These are phyloP conservation scores for Neospermospora avenae DNA, from an alignment of 2,329 filamentous ascomycete species.

Conservation along the genomic window DNA sequence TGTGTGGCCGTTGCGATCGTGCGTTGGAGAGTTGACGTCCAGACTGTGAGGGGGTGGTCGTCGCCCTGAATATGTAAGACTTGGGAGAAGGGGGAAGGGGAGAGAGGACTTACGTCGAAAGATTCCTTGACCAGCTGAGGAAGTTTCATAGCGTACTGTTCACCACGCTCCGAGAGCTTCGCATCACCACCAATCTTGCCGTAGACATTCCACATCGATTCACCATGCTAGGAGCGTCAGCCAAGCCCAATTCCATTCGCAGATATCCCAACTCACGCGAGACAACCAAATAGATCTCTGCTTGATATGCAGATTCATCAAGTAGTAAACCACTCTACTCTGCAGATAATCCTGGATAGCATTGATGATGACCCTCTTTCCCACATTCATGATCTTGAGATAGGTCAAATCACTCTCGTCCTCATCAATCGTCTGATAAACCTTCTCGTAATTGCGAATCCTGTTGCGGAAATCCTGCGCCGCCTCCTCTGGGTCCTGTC, in stretches of 20 bases:
- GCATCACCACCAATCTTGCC: slow-evolving; percentile 94
- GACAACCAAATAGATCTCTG: slow-evolving; percentile 96
- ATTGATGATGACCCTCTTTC: slow-evolving; percentile 96
- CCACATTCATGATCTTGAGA: slow-evolving; percentile 95
- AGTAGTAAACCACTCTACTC: slow-evolving; percentile 93
- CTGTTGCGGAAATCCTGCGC: slow-evolving; percentile 90
- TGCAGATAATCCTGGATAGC: slow-evolving; percentile 95
- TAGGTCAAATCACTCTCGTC: slow-evolving; percentile 89
- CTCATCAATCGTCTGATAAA: slow-evolving; percentile 89
- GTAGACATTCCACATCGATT: slow-evolving; percentile 86
- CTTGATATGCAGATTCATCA: slow-evolving; percentile 98
- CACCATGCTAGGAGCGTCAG: slow-evolving; percentile 67
- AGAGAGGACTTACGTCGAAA: slow-evolving; percentile 64
- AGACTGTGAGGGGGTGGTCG: slow-evolving; percentile 61
- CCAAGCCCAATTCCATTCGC: not conserved
- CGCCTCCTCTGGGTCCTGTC: slow-evolving; percentile 88
- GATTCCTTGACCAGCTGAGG: slow-evolving; percentile 82
- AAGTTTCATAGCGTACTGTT: slow-evolving; percentile 81
- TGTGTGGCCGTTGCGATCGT: slow-evolving; percentile 90
- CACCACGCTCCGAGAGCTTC: slow-evolving; percentile 77
- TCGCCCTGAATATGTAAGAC: slow-evolving; percentile 35
- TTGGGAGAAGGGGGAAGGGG: slow-evolving; percentile 8
- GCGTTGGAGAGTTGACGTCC: slow-evolving; percentile 73
- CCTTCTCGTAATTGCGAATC: slow-evolving; percentile 95
- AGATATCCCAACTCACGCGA: slow-evolving; percentile 58